These are phyloP conservation scores for Cardiospermum halicacabum DNA, from an alignment of 345 rosid species.

Conservation along the genomic window DNA sequence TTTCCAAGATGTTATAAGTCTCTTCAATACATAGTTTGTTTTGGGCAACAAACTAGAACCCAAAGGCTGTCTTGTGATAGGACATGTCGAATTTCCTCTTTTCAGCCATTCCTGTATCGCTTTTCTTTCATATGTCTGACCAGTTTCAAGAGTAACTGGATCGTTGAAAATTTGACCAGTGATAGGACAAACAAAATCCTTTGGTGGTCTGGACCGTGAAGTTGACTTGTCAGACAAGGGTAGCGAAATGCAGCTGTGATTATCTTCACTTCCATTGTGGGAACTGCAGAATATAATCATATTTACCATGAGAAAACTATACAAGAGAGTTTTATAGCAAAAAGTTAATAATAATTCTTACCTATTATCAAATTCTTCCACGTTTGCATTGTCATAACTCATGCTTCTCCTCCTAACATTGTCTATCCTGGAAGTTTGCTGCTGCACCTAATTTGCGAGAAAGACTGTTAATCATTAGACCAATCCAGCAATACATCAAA, in stretches of 20 bases:
- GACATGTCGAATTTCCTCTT: slow-evolving; percentile 57
- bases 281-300: slow-evolving; percentile 27
- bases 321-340: not conserved
- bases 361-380: slow-evolving; percentile 32
- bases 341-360: not conserved
- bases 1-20: slow-evolving; percentile 62
- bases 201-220: slow-evolving; percentile 46
- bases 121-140: slow-evolving; percentile 68
- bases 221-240: slow-evolving; percentile 41
- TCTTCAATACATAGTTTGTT: slow-evolving; percentile 61
- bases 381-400: slow-evolving; percentile 29
- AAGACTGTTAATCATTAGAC: slow-evolving; percentile 13
- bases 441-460: slow-evolving; percentile 22
- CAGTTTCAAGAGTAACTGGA: slow-evolving; percentile 70
- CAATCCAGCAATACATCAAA: slow-evolving; percentile 7
- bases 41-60: slow-evolving; percentile 44
- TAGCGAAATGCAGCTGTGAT: slow-evolving; percentile 37
- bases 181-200: slow-evolving; percentile 72
- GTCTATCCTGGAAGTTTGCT: slow-evolving; percentile 21
- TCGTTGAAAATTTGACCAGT: slow-evolving; percentile 55
- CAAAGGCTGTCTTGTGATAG: slow-evolving; percentile 55
- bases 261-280: slow-evolving; percentile 36
- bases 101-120: slow-evolving; percentile 71
- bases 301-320: not conserved
- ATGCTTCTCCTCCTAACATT: slow-evolving; percentile 16